Evolutionary conservation across 441 rosid species (phyloP), one percentile per base, ranked within the genome.

Genomic region (Biscutella laevigata): DNA sequence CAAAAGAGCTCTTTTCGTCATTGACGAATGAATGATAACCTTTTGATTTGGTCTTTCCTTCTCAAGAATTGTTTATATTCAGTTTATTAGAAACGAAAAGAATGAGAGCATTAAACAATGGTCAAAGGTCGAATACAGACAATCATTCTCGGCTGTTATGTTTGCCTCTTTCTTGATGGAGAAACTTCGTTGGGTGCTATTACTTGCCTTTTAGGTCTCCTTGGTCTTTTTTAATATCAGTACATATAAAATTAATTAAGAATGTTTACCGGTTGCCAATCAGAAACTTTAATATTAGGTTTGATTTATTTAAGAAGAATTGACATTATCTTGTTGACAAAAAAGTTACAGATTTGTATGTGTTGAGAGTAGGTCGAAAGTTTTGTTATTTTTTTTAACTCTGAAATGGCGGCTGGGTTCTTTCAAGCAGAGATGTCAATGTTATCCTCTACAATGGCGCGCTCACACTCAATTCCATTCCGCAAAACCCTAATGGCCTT

Each of bases 1-100:
- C 83, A 89, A 47, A 24, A 84, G 57, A 0, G 95, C 95, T 50
- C 67, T 80, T 71, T 65, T 65, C 40, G 59, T 74, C 95, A 86
- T 84, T 48, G 53, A 56, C 28, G n/a, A 51, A 3, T 12, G 4
- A 47, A 19, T 19, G 14, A 61, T 6, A 17, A 17, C 20, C 20
- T 17, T 17, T 17, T 1, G 20, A 17, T 17, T 17, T 17, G 20
- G 20, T 17, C 20, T 17, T 17, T 17, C 20, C 20, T 17, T 13
- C 0, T 9, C 20, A 2, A 3, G 22, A 19, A 5, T 9, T 29
- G 3, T 48, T 12, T 27, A 4, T 27, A 9, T 38, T 25, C 9
- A 22, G 20, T 4, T 22, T 21, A 28, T 63, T 45, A 28, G 29
- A 22, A 43, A 36, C 11, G 12, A 27, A 28, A 6, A 17, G 13